Evolutionary conservation across 495 filamentous ascomycete species (phyloP).

Genomic region (Bryoglossum gracile): DNA sequence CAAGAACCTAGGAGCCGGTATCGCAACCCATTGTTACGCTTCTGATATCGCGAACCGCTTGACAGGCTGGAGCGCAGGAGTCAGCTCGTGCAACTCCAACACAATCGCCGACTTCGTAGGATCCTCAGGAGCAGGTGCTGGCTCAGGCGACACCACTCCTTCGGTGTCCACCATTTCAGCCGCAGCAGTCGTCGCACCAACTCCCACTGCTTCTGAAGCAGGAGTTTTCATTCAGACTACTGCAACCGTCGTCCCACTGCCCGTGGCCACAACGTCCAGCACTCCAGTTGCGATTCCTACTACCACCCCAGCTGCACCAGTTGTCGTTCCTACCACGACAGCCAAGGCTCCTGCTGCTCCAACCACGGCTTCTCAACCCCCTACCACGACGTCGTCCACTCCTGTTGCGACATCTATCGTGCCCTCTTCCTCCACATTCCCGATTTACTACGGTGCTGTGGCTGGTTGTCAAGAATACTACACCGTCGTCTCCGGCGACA

Average conservation of each 20-base stretch:
- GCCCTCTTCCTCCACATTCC: neutral
- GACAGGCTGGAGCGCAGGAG: conserved; percentile 26
- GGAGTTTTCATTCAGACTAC: neutral
- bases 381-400: neutral
- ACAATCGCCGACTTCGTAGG: neutral
- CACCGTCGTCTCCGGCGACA: neutral
- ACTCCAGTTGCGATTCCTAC: neutral
- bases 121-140: neutral
- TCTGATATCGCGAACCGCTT: conserved; percentile 53
- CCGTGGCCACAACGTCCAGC: neutral
- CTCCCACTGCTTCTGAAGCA: neutral
- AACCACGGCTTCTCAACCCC: neutral
- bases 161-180: neutral
- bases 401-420: too few species aligned
- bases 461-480: conserved; percentile 1
- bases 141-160: neutral
- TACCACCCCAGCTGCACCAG: neutral
- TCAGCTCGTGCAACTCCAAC: neutral
- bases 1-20: conserved; percentile 42
- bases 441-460: neutral
- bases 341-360: neutral
- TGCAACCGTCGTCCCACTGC: neutral
- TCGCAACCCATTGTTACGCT: conserved; percentile 49
- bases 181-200: neutral
- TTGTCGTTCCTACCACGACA: too few species aligned